phyloP scores from a whole-genome alignment of 73 alveolate genomes.

The Tetrahymena thermophila region DNA sequence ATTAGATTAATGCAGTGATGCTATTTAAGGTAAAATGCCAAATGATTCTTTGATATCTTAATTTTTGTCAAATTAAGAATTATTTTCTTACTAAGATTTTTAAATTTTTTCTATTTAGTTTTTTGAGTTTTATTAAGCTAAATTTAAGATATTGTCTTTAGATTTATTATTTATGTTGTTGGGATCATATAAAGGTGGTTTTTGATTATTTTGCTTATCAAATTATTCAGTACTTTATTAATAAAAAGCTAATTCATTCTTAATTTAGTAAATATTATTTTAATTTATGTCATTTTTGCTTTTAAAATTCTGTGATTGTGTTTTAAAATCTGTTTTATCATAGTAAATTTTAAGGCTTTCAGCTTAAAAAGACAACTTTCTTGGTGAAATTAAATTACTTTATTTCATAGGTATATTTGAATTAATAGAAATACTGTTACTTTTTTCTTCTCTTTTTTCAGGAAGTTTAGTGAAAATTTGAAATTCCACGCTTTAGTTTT shows the following conservation, averaged over 20 bases:
- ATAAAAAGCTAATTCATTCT: neutral
- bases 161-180: neutral
- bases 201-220: neutral
- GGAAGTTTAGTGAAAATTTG: neutral
- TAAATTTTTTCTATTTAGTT: neutral
- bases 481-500: neutral
- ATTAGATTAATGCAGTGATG: neutral
- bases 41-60: neutral
- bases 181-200: neutral
- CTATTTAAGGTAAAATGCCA: neutral
- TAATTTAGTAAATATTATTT: neutral
- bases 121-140: neutral
- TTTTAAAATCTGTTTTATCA: neutral
- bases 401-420: neutral
- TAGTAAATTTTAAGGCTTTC: neutral
- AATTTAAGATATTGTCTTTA: neutral
- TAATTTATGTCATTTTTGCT: neutral
- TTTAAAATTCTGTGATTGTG: neutral
- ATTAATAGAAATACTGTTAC: neutral
- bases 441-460: neutral
- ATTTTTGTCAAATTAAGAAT: neutral
- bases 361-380: neutral
- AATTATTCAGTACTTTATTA: neutral
- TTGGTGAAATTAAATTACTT: neutral
- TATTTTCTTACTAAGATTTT: neutral